A percentile compares a stretch with the other conserved stretches of the same genome.
Evolutionary conservation across 768 basidiomycete species (phyloP).

Genomic region (Mycena chlorophos): DNA sequence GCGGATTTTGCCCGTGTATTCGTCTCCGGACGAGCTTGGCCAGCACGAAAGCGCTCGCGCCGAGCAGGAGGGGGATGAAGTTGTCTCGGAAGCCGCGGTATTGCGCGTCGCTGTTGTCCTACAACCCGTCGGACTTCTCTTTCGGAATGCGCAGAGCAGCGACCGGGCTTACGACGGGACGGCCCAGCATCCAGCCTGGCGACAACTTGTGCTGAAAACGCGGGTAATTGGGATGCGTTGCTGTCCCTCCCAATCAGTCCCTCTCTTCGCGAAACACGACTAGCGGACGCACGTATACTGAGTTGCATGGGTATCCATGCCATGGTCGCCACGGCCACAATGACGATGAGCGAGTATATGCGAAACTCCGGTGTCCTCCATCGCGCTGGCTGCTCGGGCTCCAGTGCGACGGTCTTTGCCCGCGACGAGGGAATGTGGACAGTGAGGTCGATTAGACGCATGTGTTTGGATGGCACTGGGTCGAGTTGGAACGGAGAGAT

Average conservation of each 20-base stretch:
- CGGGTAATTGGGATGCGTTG: conserved; percentile 71
- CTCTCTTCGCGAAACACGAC: conserved; percentile 3
- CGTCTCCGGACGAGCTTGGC: conserved; percentile 54
- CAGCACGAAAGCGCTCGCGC: conserved; percentile 52
- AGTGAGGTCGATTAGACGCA: conserved; percentile 47
- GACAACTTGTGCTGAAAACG: conserved; percentile 59
- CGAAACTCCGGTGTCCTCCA: conserved; percentile 85
- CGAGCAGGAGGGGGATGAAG: conserved; percentile 58
- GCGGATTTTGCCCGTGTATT: conserved; percentile 18
- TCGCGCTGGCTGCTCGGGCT: conserved; percentile 44
- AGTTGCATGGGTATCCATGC: conserved; percentile 70
- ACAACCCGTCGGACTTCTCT: conserved; percentile 3
- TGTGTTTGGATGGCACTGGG: conserved; percentile 17
- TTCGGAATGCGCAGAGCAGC: conserved; percentile 5
- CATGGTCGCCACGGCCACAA: conserved; percentile 70
- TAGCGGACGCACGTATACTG: conserved; percentile 66
- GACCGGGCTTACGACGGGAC: conserved; percentile 71
- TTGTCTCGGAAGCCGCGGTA: conserved; percentile 87
- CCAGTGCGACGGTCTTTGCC: conserved; percentile 23
- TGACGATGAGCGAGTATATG: conserved; percentile 64
- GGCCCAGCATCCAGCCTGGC: conserved; percentile 80
- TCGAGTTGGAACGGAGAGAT: conserved; percentile 17
- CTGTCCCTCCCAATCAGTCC: conserved; percentile 38
- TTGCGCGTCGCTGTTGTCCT: conserved; percentile 94
- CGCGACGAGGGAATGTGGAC: conserved; percentile 50